Evolutionary conservation across 2,329 filamentous ascomycete genomes (phyloP).

Genomic region (Davidsoniella australis): DNA sequence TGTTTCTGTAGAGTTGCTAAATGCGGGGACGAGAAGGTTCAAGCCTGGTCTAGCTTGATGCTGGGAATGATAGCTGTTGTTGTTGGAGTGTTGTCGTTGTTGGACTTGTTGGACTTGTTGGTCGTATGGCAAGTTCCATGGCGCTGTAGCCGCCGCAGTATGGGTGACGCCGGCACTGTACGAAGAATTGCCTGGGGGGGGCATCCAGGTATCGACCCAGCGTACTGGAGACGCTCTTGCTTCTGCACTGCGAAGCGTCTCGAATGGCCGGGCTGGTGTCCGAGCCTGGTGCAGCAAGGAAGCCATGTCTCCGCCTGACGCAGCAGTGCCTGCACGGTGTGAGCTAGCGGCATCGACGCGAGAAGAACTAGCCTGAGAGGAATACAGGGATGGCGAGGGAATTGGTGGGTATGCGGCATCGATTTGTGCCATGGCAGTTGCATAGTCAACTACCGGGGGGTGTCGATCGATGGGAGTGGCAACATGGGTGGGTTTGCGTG

Average conservation of each 20-base stretch:
- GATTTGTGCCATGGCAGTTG: conserved; percentile 4
- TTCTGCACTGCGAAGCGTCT: conserved; percentile 8
- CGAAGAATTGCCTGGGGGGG: conserved; percentile 3
- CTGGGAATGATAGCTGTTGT: too few relatives aligned
- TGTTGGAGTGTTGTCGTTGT: too few relatives aligned
- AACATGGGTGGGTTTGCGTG: too few relatives aligned
- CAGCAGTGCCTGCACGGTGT: neutral
- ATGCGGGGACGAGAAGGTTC: conserved; percentile 11
- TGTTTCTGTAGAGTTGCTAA: conserved; percentile 10
- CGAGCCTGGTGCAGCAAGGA: too few relatives aligned
- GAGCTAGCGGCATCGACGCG: neutral
- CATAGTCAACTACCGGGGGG: too few relatives aligned
- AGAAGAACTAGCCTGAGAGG: conserved; percentile 6
- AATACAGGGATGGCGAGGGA: conserved; percentile 9
- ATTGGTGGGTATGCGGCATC: conserved; percentile 9
- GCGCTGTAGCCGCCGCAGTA: too few relatives aligned
- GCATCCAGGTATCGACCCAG: conserved; percentile 12
- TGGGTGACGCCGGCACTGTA: neutral
- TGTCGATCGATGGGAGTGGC: too few relatives aligned
- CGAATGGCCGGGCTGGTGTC: conserved; percentile 1
- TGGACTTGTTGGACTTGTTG: too few relatives aligned
- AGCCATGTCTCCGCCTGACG: neutral
- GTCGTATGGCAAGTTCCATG: too few relatives aligned
- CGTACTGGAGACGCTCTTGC: conserved; percentile 8
- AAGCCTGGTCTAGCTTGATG: conserved; percentile 4